phyloP scores from a whole-genome alignment of 768 basidiomycete species.

The Phylloporus sp. region DNA sequence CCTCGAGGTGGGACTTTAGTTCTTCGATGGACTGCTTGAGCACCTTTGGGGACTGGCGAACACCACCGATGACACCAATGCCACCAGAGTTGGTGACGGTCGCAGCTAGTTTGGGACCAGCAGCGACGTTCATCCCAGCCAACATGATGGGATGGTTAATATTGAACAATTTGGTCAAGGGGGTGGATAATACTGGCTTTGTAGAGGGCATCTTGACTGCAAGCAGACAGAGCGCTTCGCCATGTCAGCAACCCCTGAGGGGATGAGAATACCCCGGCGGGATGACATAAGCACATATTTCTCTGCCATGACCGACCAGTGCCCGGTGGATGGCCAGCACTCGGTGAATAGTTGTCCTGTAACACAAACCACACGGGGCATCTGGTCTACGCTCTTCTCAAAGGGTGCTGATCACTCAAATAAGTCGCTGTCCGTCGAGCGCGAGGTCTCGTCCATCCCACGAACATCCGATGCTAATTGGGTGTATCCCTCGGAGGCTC shows the following conservation, averaged over 20 bases:
- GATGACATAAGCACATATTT: neutral
- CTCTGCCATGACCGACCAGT: slow-evolving; percentile 31
- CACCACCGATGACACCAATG: slow-evolving; percentile 85
- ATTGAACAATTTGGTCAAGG: slow-evolving; percentile 70
- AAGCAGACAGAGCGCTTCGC: too few species aligned
- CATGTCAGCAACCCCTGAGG: too few species aligned
- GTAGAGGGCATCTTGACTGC: slow-evolving; percentile 58
- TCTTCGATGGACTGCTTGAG: slow-evolving; percentile 66
- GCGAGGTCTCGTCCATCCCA: slow-evolving; percentile 89
- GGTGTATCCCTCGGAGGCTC: slow-evolving; percentile 98
- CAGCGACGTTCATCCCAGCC: slow-evolving; percentile 83
- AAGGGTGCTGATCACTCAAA: slow-evolving; percentile 6
- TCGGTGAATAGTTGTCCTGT: slow-evolving; percentile 55
- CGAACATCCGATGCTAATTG: slow-evolving; percentile 68
- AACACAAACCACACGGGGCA: slow-evolving; percentile 49
- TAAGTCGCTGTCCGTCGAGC: slow-evolving; percentile 53
- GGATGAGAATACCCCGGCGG: neutral
- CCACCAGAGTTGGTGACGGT: slow-evolving; percentile 91
- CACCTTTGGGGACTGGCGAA: slow-evolving; percentile 68
- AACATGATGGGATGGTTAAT: slow-evolving; percentile 85
- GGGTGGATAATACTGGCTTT: slow-evolving; percentile 60
- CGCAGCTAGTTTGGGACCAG: slow-evolving; percentile 80
- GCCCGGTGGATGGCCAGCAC: slow-evolving; percentile 44
- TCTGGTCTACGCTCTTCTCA: slow-evolving; percentile 37
- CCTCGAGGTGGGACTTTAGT: slow-evolving; percentile 68